phyloP scores from a whole-genome alignment of 2,329 filamentous ascomycete species.

The Metarhizium anisopliae region DNA sequence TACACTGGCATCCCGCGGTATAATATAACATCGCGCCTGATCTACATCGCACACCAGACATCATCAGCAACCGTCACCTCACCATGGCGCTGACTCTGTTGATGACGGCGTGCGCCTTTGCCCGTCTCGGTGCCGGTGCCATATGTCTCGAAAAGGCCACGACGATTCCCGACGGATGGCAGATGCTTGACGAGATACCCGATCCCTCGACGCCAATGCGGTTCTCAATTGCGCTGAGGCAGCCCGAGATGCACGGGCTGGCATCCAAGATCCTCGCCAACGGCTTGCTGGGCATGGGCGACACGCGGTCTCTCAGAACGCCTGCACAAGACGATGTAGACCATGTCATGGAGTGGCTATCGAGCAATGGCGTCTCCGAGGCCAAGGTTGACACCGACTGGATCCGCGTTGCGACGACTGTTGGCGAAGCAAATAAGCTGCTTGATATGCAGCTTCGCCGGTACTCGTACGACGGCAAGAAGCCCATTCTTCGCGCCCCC shows the following conservation, averaged over 20 bases:
- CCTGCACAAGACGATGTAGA: slow-evolving; percentile 24
- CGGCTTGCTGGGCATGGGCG: slow-evolving; percentile 24
- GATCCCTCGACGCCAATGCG: slow-evolving; percentile 16
- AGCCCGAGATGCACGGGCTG: slow-evolving; percentile 20
- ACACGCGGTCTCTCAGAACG: slow-evolving; percentile 26
- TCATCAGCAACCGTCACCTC: neutral
- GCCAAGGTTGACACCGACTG: slow-evolving; percentile 27
- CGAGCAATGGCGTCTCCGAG: slow-evolving; percentile 25
- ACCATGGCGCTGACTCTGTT: slow-evolving; percentile 10
- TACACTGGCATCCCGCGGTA: no score
- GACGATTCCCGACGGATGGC: slow-evolving; percentile 22
- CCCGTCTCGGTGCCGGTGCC: slow-evolving; percentile 13
- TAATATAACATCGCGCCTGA: no score
- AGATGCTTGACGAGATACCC: slow-evolving; percentile 12
- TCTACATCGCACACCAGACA: neutral
- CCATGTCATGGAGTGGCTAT: slow-evolving; percentile 33
- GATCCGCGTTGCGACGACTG: slow-evolving; percentile 33
- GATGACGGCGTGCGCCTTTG: slow-evolving; percentile 12
- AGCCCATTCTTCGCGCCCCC: slow-evolving; percentile 32
- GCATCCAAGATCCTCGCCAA: slow-evolving; percentile 14
- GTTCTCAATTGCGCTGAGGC: slow-evolving; percentile 23
- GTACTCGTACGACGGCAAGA: slow-evolving; percentile 30
- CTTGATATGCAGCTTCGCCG: slow-evolving; percentile 31
- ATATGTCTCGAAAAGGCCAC: slow-evolving; percentile 18
- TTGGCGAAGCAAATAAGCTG: slow-evolving; percentile 27